Base-by-base conservation (phyloP, 352 stramenopile species). In the Elongisporangium senticosum region DNA sequence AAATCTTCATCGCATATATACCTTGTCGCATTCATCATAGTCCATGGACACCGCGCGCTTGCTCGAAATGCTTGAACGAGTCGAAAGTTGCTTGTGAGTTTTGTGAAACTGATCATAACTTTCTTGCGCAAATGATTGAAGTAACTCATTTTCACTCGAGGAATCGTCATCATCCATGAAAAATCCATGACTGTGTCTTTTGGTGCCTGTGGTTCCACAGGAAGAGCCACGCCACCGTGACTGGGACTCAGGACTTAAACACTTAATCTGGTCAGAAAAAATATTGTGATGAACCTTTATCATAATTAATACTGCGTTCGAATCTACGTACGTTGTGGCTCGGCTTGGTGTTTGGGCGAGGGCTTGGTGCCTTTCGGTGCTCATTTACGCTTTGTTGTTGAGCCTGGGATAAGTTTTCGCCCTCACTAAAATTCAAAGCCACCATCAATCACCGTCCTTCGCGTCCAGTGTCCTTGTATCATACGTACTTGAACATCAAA, bases 401-500 rank as follows among this genome's bases (percentile, higher is more conserved):
- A 49, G 65, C 62, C 24, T 60, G 62, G 39, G 19, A 55, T 17
- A 77, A 23, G 33, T 79, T 63, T 65, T 79, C 52, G 13, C 65
- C 65, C 14, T 79, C 63, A 58, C 71, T 78, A 40, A 2, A 54
- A 11, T 33, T 21, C 21, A 58, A 28, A 17, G 13, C 19, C 1
- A 26, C 15, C 2, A 24, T 40, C 17, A 58, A 17, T n/a, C 49
- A 20, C 14, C 40, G 53, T 39, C 19, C 55, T 4, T 15, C 20
- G 13, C 19, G 17, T 7, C 21, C 14, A n/a, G 6, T 40, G 1
- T 22, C 22, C 15, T 53, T 22, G 47, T 21, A 56, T 8, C 37
- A n/a, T 23, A 64, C 67, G 53, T 48, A 83, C 73, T 83, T 79
- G 58, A 83, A 77, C 63, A 77, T 62, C 1, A 69, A 60, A 52